Evolutionary conservation across 106 monocot species (phyloP).

Genomic region (Allium sativum): DNA sequence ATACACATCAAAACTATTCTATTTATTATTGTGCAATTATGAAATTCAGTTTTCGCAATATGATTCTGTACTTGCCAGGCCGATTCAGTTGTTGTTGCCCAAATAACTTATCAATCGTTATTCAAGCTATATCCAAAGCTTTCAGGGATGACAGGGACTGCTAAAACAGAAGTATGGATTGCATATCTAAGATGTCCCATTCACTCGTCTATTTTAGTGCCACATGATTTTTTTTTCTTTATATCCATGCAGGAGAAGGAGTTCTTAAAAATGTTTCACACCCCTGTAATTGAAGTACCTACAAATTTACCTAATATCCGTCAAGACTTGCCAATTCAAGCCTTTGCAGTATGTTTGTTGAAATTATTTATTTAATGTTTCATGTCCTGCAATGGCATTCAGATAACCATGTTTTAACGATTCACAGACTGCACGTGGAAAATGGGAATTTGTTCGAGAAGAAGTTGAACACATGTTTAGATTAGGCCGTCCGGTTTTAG

Average conservation of each 20-base stretch:
- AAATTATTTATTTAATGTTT: conserved; percentile 2
- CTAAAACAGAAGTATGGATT: conserved; percentile 83
- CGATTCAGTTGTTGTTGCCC: conserved; percentile 93
- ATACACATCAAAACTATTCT: too few species aligned
- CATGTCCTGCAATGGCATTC: background rate
- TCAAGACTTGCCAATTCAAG: conserved; percentile 86
- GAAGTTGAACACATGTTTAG: conserved; percentile 89
- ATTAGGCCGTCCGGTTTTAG: conserved; percentile 88
- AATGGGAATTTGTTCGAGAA: conserved; percentile 84
- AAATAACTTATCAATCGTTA: conserved; percentile 96
- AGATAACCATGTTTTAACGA: conserved; percentile 1
- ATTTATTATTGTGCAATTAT: too few species aligned
- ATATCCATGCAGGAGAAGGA: conserved; percentile 76
- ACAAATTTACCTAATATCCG: conserved; percentile 97
- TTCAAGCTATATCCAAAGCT: conserved; percentile 99
- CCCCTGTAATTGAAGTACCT: conserved; percentile 94
- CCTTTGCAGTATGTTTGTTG: conserved; percentile 79
- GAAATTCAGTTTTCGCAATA: too few species aligned
- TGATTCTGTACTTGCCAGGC: conserved; percentile 33
- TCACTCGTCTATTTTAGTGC: background rate
- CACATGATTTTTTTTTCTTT: background rate
- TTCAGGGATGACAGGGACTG: conserved; percentile 99
- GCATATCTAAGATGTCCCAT: background rate
- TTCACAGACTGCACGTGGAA: conserved; percentile 81
- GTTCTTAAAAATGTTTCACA: conserved; percentile 97